Evolutionary conservation across 805 yeast genomes (phyloP).

Genomic region (Candida fluviatilis): DNA sequence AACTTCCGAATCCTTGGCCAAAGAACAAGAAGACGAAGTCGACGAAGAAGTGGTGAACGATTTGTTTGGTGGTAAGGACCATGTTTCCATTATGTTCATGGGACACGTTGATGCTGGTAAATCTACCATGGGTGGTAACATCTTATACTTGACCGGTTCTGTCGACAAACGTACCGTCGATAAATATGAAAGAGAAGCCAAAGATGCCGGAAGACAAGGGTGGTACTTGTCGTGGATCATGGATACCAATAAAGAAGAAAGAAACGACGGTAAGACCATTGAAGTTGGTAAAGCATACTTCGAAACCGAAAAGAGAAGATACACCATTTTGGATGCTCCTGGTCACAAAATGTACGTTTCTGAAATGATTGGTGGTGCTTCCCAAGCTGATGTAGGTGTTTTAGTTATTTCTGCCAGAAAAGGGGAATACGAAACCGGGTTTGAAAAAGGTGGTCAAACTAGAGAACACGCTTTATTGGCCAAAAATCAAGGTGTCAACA

Average conservation of each 20-base stretch:
- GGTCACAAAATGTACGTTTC: slow-evolving; percentile 99
- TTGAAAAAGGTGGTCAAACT: slow-evolving; percentile 98
- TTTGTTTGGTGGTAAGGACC: slow-evolving; percentile 96
- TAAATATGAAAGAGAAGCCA: slow-evolving; percentile 96
- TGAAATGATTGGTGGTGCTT: slow-evolving; percentile 99
- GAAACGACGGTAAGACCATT: slow-evolving; percentile 98
- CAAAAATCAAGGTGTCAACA: slow-evolving; percentile 97
- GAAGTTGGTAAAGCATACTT: slow-evolving; percentile 98
- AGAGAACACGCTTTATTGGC: slow-evolving; percentile 97
- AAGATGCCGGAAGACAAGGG: slow-evolving; percentile 99
- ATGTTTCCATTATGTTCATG: slow-evolving; percentile 94
- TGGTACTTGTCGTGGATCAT: slow-evolving; percentile 99
- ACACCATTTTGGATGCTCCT: slow-evolving; percentile 97
- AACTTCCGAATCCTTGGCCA: slow-evolving; percentile 49
- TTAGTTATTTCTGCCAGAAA: slow-evolving; percentile 96
- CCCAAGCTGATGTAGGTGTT: slow-evolving; percentile 98
- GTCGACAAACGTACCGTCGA: slow-evolving; percentile 99
- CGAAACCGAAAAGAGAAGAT: slow-evolving; percentile 96
- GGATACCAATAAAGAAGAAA: slow-evolving; percentile 99
- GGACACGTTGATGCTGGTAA: slow-evolving; percentile 99
- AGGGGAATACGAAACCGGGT: slow-evolving; percentile 99
- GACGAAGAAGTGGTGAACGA: slow-evolving; percentile 88
- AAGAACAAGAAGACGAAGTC: slow-evolving; percentile 74
- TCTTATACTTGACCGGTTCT: slow-evolving; percentile 88
- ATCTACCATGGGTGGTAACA: slow-evolving; percentile 98